These are phyloP conservation scores for Metschnikowia borealis DNA, from an alignment of 805 yeast genomes.

Conservation along the genomic window DNA sequence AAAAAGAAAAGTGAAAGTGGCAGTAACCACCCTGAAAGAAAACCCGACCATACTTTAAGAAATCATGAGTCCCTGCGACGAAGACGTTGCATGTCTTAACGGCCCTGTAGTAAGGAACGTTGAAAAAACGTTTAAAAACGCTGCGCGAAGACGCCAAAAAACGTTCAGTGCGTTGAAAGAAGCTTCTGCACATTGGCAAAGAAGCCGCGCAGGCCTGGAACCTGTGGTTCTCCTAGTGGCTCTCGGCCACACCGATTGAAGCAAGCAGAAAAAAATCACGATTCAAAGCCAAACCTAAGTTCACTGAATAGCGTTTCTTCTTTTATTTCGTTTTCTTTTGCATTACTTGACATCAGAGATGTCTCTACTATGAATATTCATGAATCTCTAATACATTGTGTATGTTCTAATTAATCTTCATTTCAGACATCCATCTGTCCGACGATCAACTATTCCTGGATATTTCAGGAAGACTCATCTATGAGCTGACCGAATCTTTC, in stretches of 20 bases:
- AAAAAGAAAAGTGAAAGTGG: too few species aligned
- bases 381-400: neutral
- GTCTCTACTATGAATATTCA: neutral
- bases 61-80: neutral
- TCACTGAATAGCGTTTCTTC: neutral
- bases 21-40: too few species aligned
- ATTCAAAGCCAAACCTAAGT: neutral
- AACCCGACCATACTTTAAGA: neutral
- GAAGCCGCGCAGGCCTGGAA: neutral
- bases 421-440: neutral
- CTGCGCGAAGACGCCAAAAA: neutral
- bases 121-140: neutral
- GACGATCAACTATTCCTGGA: neutral
- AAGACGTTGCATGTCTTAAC: neutral
- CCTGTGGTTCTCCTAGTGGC: neutral
- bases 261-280: neutral
- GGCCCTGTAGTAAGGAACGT: neutral
- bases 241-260: too few species aligned
- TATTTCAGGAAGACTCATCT: neutral
- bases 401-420: neutral
- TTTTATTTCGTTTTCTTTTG: too few species aligned
- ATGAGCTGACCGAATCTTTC: neutral
- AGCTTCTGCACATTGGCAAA: slow-evolving; percentile 3
- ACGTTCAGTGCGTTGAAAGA: slow-evolving; percentile 2
- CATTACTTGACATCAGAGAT: neutral